Base-by-base conservation (phyloP, 1,139 yeast species). In the Diutina catenulata region DNA sequence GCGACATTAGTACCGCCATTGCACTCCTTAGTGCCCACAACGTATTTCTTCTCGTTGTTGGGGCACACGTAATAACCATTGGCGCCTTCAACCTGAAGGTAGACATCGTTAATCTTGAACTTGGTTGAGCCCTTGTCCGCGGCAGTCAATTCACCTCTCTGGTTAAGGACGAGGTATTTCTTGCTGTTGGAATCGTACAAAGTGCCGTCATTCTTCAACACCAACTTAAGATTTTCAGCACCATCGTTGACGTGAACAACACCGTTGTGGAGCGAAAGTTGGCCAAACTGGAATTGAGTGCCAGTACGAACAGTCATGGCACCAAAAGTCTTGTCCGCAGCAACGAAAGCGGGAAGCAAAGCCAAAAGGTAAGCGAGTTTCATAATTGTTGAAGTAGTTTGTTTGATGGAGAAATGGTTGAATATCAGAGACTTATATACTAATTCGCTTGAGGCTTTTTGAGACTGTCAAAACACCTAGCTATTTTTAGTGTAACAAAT, bases 251-350 rank as follows among this genome's bases (percentile, higher is more conserved):
- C 24, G 6, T 22, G 24, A 11, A 22, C 24, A 3, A 9, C 24
- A 11, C 24, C 24, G 24, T 22, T 11, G 24, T 22, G 24, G 24
- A 22, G 11, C 11, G 24, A 22, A 11, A 22, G 8, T 9, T 9
- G 8, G 11, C 11, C 8, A 11, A 9, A 9, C 11, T 9, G 8
- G 24, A 22, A 22, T 3, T 38, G 36, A n/a, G 57, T 43, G 13
- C 58, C 60, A 7, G 59, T 52, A 36, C 51, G 50, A 29, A 54
- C 49, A 15, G 51, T 42, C 28, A 53, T 37, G 23, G 51, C 43
- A 15, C 45, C 39, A 40, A 55, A 49, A 11, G 48, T 41, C 32
- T 45, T 43, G 15, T 53, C 52, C 22, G 59, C 58, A 28, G 49
- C 40, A 20, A 57, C 59, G 5, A 11, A 9, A 36, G 51, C 39